A percentile compares a stretch with the other conserved stretches of the same genome.
Evolutionary conservation across 495 filamentous ascomycete genomes (phyloP).

Genomic region (Penicillium subrubescens): DNA sequence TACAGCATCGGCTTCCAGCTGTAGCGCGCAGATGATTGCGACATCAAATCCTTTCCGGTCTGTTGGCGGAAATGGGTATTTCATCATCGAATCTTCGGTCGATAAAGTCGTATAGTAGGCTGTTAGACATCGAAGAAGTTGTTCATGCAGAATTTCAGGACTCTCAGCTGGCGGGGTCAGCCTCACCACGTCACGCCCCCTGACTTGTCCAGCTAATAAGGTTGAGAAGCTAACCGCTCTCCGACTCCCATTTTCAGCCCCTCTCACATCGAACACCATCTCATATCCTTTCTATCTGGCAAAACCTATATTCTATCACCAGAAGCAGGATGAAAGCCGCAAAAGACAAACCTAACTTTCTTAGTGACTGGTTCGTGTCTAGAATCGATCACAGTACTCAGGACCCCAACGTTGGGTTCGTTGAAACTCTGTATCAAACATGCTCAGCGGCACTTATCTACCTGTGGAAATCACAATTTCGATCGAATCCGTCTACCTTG

Average conservation of each 20-base stretch:
- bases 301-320: background rate
- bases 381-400: background rate
- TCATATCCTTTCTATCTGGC: background rate
- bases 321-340: background rate
- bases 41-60: conserved; percentile 13
- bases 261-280: background rate
- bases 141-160: background rate
- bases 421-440: background rate
- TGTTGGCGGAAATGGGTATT: background rate
- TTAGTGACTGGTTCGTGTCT: background rate
- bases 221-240: background rate
- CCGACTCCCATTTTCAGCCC: background rate
- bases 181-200: background rate
- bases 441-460: background rate
- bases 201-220: background rate
- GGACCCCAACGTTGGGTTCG: background rate
- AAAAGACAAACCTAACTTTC: background rate
- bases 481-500: background rate
- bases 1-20: conserved; percentile 16
- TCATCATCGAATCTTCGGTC: background rate
- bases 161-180: conserved; percentile 1
- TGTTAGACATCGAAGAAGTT: background rate
- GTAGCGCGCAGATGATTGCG: conserved; percentile 22
- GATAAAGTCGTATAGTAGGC: background rate
- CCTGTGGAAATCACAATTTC: background rate